Evolutionary conservation across 1,284 basidiomycete species (phyloP).

Genomic region (Coniophora puteana): DNA sequence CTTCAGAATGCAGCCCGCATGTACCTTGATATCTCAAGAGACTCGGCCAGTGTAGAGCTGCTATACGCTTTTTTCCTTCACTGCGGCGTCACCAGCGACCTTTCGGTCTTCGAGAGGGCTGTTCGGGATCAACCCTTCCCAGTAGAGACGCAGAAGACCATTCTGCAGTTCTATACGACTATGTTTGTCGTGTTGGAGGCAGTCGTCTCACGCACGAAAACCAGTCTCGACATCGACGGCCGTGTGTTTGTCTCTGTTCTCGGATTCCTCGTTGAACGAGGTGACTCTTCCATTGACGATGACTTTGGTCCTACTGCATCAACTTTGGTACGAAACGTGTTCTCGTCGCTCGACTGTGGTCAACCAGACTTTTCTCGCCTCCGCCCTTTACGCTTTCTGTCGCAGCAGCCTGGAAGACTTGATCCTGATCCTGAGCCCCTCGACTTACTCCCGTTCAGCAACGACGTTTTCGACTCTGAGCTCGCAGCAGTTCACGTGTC

Average conservation of each 20-base stretch:
- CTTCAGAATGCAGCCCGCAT: too few species aligned
- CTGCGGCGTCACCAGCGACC: constrained; percentile 33
- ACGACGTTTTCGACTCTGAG: constrained; percentile 46
- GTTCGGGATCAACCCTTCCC: too few species aligned
- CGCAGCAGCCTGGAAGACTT: too few species aligned
- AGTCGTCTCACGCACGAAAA: constrained; percentile 17
- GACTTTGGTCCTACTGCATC: constrained; percentile 30
- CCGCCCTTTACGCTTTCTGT: constrained; percentile 14
- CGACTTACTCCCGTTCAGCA: constrained; percentile 47
- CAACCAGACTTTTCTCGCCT: constrained; percentile 23
- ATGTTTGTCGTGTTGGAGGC: constrained; percentile 29
- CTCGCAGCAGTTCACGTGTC: constrained; percentile 35
- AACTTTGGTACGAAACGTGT: constrained; percentile 20
- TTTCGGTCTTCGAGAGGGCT: constrained; percentile 44
- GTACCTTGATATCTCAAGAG: too few species aligned
- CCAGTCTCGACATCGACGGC: constrained; percentile 45
- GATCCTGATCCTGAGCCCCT: constrained; percentile 11
- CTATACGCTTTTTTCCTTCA: constrained; percentile 40
- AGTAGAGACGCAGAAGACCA: too few species aligned
- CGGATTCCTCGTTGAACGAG: constrained; percentile 27
- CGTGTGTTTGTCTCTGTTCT: constrained; percentile 44
- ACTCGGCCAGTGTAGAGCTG: constrained; percentile 24
- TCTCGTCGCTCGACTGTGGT: constrained; percentile 20
- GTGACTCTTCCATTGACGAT: constrained; percentile 14
- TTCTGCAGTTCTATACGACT: too few species aligned